Percentiles rank a stretch among this genome's conserved stretches.
Conservation (phyloP, 2,329 filamentous ascomycete genomes). For the Botrytis paeoniae region DNA sequence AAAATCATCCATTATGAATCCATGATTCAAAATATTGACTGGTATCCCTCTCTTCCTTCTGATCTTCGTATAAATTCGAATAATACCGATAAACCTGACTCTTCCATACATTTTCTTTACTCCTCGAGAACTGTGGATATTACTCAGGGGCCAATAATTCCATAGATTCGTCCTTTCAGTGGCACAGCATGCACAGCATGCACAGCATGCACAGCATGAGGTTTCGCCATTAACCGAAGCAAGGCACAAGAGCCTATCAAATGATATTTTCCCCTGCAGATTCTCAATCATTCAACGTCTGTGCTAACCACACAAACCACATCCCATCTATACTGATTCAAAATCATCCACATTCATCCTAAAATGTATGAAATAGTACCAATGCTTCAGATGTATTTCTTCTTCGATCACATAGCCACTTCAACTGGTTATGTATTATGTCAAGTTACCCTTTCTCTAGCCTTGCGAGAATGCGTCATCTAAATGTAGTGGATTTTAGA, state of each 20-base stretch:
- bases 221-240: constrained; percentile 12
- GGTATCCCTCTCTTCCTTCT: neutral
- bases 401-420: constrained; percentile 3
- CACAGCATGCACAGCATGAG: constrained; percentile 1
- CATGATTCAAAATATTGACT: neutral
- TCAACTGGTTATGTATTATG: constrained; percentile 18
- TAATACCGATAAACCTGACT: neutral
- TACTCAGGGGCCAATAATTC: constrained; percentile 17
- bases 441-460: neutral
- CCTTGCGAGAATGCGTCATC: constrained; percentile 1
- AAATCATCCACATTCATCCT: constrained; percentile 4
- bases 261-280: neutral
- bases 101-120: neutral
- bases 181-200: constrained; percentile 5
- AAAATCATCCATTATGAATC: neutral
- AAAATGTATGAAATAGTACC: neutral
- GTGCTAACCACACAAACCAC: neutral
- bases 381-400: constrained; percentile 19
- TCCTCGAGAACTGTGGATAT: neutral
- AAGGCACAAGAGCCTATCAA: constrained; percentile 10
- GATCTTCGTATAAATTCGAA: neutral
- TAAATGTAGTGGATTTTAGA: constrained; percentile 5
- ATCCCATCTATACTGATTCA: neutral
- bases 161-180: neutral
- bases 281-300: constrained; percentile 6